phyloP scores from a whole-genome alignment of 495 filamentous ascomycete genomes.

The Annulohypoxylon moriforme region DNA sequence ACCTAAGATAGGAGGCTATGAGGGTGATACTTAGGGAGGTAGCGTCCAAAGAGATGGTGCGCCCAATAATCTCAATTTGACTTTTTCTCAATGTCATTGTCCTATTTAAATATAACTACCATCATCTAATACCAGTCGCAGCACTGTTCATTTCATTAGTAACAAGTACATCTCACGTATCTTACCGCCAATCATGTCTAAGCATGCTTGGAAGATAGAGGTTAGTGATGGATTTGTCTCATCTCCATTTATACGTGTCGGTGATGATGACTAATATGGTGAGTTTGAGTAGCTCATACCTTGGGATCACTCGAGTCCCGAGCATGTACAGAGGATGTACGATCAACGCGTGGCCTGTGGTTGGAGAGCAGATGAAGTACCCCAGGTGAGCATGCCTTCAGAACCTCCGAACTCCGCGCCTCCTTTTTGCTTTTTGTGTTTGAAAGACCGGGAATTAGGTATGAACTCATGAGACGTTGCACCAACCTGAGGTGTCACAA shows the following conservation, averaged over 20 bases:
- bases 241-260: background rate
- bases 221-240: too few species aligned
- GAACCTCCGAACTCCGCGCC: too few species aligned
- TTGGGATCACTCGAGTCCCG: constrained; percentile 52
- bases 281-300: constrained; percentile 47
- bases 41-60: background rate
- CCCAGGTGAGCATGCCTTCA: constrained; percentile 22
- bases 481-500: constrained; percentile 10
- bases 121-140: background rate
- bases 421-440: background rate
- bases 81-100: background rate
- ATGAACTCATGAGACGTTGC: constrained; percentile 4
- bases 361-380: constrained; percentile 50
- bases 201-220: constrained; percentile 46
- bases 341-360: constrained; percentile 56
- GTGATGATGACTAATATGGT: constrained; percentile 5
- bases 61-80: background rate
- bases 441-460: background rate
- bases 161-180: background rate
- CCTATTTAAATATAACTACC: background rate
- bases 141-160: background rate
- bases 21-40: background rate
- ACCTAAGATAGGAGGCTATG: background rate
- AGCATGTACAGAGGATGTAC: constrained; percentile 51
- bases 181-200: constrained; percentile 34